Conservation (phyloP, 1,284 basidiomycete genomes). For the Leccinum fuscescens region DNA sequence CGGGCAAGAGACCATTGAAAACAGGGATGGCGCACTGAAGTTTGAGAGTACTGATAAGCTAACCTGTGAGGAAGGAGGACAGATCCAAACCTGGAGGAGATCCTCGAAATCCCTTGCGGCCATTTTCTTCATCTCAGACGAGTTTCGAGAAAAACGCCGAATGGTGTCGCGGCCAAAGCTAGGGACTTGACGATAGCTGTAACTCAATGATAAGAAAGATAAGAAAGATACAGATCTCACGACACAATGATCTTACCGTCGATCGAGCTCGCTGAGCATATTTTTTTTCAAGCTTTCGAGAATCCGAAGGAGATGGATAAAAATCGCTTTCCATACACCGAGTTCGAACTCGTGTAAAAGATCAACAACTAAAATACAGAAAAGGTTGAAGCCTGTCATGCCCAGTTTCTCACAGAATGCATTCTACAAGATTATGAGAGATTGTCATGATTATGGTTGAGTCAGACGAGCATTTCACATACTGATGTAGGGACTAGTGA, state of each 20-base stretch:
- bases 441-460: not conserved
- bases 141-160: not conserved
- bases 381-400: not conserved
- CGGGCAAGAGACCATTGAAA: not conserved
- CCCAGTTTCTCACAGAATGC: not conserved
- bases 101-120: not conserved
- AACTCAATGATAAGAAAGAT: not conserved
- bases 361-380: not conserved
- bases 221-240: not conserved
- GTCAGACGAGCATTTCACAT: not conserved
- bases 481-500: not conserved
- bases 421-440: not conserved
- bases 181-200: not conserved
- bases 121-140: not conserved
- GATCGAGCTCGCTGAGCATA: not conserved
- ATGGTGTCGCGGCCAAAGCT: not conserved
- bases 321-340: not conserved
- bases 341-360: not conserved
- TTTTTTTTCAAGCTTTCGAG: not conserved
- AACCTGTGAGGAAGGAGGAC: not conserved
- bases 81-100: not conserved
- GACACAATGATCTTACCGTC: not conserved
- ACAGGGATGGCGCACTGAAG: not conserved
- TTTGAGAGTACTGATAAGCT: not conserved
- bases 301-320: not conserved